Conservation (phyloP, 495 filamentous ascomycete species). For the Geoglossum glabrum region DNA sequence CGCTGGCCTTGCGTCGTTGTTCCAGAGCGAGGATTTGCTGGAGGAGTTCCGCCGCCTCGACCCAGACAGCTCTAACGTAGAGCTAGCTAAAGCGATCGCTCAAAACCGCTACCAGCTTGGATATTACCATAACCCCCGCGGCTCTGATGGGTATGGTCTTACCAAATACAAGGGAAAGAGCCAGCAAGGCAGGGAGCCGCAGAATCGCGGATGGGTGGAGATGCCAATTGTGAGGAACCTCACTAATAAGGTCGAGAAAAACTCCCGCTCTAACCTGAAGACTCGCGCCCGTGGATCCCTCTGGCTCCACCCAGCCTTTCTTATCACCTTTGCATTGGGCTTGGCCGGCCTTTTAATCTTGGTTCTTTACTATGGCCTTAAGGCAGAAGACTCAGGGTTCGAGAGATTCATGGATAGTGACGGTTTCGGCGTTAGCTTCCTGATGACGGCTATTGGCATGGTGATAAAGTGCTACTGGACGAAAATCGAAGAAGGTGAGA, state of each 20-base stretch:
- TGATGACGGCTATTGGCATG: conserved; percentile 7
- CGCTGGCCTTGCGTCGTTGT: conserved; percentile 1
- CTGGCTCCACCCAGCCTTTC: neutral
- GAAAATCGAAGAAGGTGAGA: conserved; percentile 6
- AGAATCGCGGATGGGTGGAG: no score
- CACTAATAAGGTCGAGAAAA: neutral
- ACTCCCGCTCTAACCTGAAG: neutral
- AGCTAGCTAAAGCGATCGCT: neutral
- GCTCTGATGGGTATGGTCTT: neutral
- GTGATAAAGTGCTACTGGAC: conserved; percentile 11
- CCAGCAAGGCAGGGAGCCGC: neutral
- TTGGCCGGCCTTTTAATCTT: neutral
- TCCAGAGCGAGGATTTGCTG: conserved; percentile 6
- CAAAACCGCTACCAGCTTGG: neutral
- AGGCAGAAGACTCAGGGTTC: conserved; percentile 2
- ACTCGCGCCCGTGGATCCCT: neutral
- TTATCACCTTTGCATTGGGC: neutral
- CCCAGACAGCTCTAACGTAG: conserved; percentile 3
- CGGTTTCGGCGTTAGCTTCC: conserved; percentile 11
- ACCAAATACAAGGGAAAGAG: neutral
- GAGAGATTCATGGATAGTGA: conserved; percentile 10
- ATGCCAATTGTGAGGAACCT: neutral
- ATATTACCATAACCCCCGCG: neutral
- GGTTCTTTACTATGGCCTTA: neutral
- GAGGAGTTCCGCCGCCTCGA: conserved; percentile 5